These are phyloP conservation scores for Rhytidhysteron rufulum DNA, from an alignment of 2,329 filamentous ascomycete species.

Conservation along the genomic window DNA sequence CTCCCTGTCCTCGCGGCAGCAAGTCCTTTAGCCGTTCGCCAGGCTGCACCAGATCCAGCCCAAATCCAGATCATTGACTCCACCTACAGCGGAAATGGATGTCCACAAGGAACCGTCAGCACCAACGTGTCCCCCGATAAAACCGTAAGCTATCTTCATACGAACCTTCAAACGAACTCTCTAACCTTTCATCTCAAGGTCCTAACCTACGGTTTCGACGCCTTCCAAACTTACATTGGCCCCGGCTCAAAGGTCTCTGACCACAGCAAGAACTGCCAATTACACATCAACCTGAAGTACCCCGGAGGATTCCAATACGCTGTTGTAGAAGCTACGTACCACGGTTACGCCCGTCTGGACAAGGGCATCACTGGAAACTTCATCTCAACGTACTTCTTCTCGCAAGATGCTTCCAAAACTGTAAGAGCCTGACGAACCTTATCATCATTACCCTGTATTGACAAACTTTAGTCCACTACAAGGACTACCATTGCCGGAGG, in stretches of 20 bases:
- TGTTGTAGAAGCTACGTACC: constrained; percentile 33
- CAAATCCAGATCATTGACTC: constrained; percentile 28
- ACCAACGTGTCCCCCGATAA: constrained; percentile 28
- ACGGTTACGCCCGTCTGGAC: constrained; percentile 33
- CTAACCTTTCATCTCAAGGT: constrained; percentile 12
- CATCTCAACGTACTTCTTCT: constrained; percentile 35
- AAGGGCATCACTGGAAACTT: constrained; percentile 30
- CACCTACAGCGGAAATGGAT: constrained; percentile 31
- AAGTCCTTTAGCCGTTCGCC: constrained; percentile 16
- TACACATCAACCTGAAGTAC: constrained; percentile 33
- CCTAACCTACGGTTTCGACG: constrained; percentile 31
- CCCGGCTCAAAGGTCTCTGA: constrained; percentile 23
- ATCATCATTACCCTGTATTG: constrained; percentile 3
- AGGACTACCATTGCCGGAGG: constrained; percentile 25
- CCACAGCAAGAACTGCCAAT: constrained; percentile 34
- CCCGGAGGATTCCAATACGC: constrained; percentile 37
- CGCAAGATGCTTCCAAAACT: constrained; percentile 28
- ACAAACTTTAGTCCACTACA: constrained; percentile 14
- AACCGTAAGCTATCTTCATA: constrained; percentile 20
- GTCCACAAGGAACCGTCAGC: constrained; percentile 31
- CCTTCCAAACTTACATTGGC: constrained; percentile 33
- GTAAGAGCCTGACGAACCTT: no score
- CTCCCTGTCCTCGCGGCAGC: constrained; percentile 26
- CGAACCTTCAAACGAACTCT: neutral
- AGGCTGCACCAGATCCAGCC: constrained; percentile 16